Percentiles rank a stretch among this genome's conserved stretches.
Conservation (phyloP, 2,329 filamentous ascomycete genomes). For the Trichoderma aggressivum region DNA sequence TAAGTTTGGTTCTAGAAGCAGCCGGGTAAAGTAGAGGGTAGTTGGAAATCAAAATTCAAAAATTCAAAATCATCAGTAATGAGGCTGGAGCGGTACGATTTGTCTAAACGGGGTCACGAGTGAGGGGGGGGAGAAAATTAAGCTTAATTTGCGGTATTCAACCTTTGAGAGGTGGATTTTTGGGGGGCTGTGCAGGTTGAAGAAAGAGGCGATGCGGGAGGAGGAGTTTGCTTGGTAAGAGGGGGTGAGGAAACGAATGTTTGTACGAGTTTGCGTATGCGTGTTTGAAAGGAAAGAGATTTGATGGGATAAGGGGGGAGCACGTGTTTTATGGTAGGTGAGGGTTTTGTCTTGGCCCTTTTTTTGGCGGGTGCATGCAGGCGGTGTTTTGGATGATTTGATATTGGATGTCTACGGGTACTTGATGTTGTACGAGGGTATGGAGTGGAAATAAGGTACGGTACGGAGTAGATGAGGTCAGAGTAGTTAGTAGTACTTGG, state of each 20-base stretch:
- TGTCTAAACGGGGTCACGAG: not conserved
- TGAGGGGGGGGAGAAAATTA: not conserved
- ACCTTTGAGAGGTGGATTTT: not conserved
- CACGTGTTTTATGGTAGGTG: not conserved
- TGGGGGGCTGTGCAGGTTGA: not conserved
- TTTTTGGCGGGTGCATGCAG: not conserved
- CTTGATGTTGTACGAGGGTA: not conserved
- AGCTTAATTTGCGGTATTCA: not conserved
- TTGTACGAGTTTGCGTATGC: not conserved
- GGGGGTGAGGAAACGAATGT: not conserved
- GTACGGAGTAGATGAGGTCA: not conserved
- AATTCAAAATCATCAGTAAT: not conserved
- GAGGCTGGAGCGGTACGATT: not conserved
- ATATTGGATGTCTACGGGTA: not conserved
- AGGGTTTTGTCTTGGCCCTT: not conserved
- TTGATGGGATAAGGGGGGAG: not conserved
- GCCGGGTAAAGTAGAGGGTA: not conserved
- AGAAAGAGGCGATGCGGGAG: conserved; percentile 7
- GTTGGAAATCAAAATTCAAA: not conserved
- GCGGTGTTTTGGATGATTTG: not conserved
- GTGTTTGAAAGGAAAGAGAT: not conserved
- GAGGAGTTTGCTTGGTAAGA: not conserved
- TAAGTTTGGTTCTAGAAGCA: not conserved
- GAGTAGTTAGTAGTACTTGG: not conserved
- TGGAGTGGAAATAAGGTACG: not conserved